A percentile compares a stretch with the other conserved stretches of the same genome.
Conservation (phyloP, 2,329 filamentous ascomycete species). For the Cadophora sp. region DNA sequence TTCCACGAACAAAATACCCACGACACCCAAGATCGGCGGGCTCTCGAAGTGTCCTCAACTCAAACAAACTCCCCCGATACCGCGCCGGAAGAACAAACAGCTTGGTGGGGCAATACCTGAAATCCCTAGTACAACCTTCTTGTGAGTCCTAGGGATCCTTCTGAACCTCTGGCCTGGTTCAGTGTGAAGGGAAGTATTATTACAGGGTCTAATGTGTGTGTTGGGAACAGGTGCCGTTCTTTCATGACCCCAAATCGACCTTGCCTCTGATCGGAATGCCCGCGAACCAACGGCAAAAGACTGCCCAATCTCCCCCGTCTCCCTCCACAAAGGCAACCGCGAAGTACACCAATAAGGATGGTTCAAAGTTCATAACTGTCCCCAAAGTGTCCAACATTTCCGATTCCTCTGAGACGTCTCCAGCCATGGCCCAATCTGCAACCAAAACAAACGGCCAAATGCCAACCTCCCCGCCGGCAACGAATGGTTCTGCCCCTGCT, state of each 20-base stretch:
- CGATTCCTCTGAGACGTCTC: constrained; percentile 61
- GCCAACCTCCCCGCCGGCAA: constrained; percentile 38
- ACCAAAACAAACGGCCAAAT: constrained; percentile 42
- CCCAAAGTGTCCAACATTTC: constrained; percentile 58
- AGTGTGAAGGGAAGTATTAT: constrained; percentile 4
- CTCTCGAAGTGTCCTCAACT: background rate
- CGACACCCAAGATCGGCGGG: constrained; percentile 1
- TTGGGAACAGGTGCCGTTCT: constrained; percentile 36
- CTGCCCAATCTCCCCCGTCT: constrained; percentile 56
- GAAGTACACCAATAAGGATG: constrained; percentile 72
- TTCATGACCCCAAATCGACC: constrained; percentile 28
- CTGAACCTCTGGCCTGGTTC: constrained; percentile 14
- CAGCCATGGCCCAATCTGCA: constrained; percentile 46
- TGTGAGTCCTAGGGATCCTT: constrained; percentile 33
- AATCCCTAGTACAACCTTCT: constrained; percentile 29
- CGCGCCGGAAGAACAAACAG: constrained; percentile 34
- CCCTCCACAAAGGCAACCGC: constrained; percentile 59
- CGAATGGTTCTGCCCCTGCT: constrained; percentile 49
- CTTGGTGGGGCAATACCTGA: constrained; percentile 43
- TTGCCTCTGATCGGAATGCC: constrained; percentile 50
- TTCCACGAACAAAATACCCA: constrained; percentile 5
- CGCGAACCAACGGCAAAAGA: constrained; percentile 59
- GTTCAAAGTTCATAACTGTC: constrained; percentile 72
- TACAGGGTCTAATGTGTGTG: constrained; percentile 32
- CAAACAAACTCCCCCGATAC: constrained; percentile 16